Base-by-base conservation (phyloP, 805 yeast species). In the Priceomyces carsonii region DNA sequence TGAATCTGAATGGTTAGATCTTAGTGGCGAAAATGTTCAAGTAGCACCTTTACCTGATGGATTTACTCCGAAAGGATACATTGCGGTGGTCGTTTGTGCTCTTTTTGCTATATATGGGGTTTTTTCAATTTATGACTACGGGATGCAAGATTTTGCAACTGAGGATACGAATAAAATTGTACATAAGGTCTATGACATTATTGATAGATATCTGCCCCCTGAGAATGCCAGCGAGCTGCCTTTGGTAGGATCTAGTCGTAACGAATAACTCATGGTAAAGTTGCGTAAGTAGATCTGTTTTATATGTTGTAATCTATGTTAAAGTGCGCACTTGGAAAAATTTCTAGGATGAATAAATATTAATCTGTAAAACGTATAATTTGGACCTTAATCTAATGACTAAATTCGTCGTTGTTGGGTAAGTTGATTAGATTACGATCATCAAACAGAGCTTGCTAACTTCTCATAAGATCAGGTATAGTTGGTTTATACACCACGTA, bases 51-150 rank as follows among this genome's bases (percentile, higher is more conserved):
- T 85, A 42, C 91, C 93, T 0, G 63, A 53, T 5, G 91, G 91
- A 0, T 85, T 85, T 61, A 82, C 90, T 0, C 26, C 58, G 6
- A 81, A 77, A 53, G 93, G 93, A 1, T 84, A 83, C 50, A 33
- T 80, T 42, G 89, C 89, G 3, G 55, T 85, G 32, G 40, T 63
- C 0, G 40, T 77, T 1, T 81, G 86, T 33, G 65, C 80, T 0
- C 14, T 73, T 0, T 61, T 71, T 20, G 91, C 84, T 1, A 16
- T 83, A 2, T 75, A 66, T 45, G 93, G 93, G 2, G 51, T 84
- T 6, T 68, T 53, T 35, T 64, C 82, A 3, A 82, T 85, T 36
- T 71, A 75, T 40, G 66, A 67, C 32, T 85, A 75, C 53, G 91
- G 91, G 10, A 68, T 82, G 59, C 78, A 75, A 34, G 90, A 82